Percentiles rank a stretch among this genome's conserved stretches.
Evolutionary conservation across 2,329 filamentous ascomycete species (phyloP).

Genomic region (Penicillium sp.): DNA sequence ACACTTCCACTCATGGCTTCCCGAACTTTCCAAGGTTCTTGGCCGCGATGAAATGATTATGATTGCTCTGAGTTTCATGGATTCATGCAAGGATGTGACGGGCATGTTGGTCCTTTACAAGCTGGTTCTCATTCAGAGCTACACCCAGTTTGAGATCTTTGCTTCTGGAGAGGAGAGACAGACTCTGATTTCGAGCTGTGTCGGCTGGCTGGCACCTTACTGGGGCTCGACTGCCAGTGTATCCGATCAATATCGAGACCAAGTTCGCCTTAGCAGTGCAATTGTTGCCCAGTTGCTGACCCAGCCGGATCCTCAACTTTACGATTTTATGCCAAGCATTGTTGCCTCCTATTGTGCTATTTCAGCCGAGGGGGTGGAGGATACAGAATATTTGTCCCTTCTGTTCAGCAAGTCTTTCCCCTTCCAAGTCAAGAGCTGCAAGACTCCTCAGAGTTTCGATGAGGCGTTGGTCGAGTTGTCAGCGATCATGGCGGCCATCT

Average conservation of each 20-base stretch:
- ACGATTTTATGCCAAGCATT: slow-evolving; percentile 87
- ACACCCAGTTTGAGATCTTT: slow-evolving; percentile 80
- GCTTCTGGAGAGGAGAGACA: slow-evolving; percentile 73
- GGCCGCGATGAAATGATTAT: slow-evolving; percentile 83
- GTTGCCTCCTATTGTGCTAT: slow-evolving; percentile 86
- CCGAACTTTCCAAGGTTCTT: slow-evolving; percentile 77
- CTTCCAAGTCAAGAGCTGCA: slow-evolving; percentile 73
- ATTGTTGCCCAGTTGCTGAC: slow-evolving; percentile 84
- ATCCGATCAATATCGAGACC: slow-evolving; percentile 85
- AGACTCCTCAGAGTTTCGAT: slow-evolving; percentile 67
- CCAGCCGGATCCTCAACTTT: slow-evolving; percentile 75
- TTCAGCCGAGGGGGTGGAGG: slow-evolving; percentile 62
- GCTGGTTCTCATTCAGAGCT: slow-evolving; percentile 88
- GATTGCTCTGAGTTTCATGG: slow-evolving; percentile 90
- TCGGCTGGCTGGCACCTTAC: slow-evolving; percentile 88
- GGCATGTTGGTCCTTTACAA: slow-evolving; percentile 93
- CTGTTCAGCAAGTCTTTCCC: slow-evolving; percentile 90
- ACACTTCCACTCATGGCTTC: slow-evolving; percentile 97
- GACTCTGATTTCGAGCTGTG: slow-evolving; percentile 75
- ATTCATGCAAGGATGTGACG: slow-evolving; percentile 82
- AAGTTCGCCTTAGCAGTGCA: slow-evolving; percentile 90
- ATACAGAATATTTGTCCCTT: slow-evolving; percentile 69
- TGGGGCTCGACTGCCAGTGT: slow-evolving; percentile 78
- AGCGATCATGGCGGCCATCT: slow-evolving; percentile 79
- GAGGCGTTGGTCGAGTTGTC: slow-evolving; percentile 88